phyloP scores from a whole-genome alignment of 116 monocot genomes.

The Trichopus zeylanicus region DNA sequence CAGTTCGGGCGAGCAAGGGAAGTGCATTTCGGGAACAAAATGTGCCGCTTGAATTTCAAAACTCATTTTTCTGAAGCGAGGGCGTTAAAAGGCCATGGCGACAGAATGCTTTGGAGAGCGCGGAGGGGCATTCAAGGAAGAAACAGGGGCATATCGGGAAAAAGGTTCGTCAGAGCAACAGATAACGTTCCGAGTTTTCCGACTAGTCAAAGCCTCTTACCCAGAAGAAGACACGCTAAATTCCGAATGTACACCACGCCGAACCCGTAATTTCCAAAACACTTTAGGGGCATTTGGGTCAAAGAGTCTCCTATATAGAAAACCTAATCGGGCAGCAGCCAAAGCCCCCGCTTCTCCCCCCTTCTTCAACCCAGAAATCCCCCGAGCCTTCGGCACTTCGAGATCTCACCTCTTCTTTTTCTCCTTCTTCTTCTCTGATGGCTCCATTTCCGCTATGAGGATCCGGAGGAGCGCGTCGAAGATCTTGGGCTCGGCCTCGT shows the following conservation, averaged over 20 bases:
- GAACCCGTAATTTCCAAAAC: neutral
- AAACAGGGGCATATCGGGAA: neutral
- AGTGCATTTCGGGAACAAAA: no score
- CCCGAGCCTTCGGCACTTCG: no score
- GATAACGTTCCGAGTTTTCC: no score
- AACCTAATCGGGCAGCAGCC: constrained; percentile 1
- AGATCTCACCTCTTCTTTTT: neutral
- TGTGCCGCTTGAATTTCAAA: no score
- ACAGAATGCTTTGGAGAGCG: neutral
- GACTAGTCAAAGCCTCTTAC: no score
- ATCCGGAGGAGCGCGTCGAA: constrained; percentile 18
- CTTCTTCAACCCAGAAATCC: neutral
- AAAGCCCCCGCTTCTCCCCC: neutral
- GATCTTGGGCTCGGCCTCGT: constrained; percentile 1
- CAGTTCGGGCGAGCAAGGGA: no score
- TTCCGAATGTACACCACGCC: neutral
- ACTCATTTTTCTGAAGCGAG: no score
- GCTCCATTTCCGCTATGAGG: constrained; percentile 4
- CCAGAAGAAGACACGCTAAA: no score
- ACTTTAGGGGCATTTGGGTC: no score
- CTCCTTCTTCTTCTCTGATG: neutral
- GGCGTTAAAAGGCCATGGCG: neutral
- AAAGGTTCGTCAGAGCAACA: neutral
- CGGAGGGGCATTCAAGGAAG: neutral
- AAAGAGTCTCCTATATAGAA: neutral